Evolutionary conservation across 371 early-diverging fungal genomes (phyloP).

Genomic region (Encephalitozoon hellem): DNA sequence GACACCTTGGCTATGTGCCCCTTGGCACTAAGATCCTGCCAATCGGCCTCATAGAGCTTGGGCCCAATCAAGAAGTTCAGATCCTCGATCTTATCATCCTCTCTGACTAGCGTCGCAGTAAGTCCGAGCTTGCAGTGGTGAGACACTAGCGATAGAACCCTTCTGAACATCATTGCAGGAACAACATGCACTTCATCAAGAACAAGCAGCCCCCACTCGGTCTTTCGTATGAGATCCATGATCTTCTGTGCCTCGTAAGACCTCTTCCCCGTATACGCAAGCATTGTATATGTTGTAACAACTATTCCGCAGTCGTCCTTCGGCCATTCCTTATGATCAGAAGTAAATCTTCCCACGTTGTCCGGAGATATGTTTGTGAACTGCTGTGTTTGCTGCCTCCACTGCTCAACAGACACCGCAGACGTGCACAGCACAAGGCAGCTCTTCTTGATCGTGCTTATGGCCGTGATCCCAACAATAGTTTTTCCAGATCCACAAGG

Average conservation of each 20-base stretch:
- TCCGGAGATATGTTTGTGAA: constrained; percentile 85
- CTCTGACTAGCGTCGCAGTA: constrained; percentile 95
- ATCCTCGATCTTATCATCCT: constrained; percentile 97
- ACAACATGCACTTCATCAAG: constrained; percentile 99
- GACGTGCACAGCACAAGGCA: constrained; percentile 91
- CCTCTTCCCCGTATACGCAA: constrained; percentile 81
- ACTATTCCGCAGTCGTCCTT: constrained; percentile 71
- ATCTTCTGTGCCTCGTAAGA: constrained; percentile 86
- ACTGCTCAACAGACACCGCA: constrained; percentile 89
- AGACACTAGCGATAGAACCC: constrained; percentile 80
- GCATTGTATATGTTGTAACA: constrained; percentile 94
- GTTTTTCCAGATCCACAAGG: constrained; percentile 99
- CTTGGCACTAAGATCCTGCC: constrained; percentile 90
- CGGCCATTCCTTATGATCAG: constrained; percentile 77
- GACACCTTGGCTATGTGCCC: constrained; percentile 94
- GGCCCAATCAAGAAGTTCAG: constrained; percentile 98
- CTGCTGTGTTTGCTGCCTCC: constrained; percentile 84
- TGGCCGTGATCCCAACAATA: constrained; percentile 94
- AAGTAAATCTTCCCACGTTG: constrained; percentile 86
- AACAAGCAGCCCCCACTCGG: constrained; percentile 93
- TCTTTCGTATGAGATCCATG: constrained; percentile 79
- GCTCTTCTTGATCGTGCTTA: constrained; percentile 90
- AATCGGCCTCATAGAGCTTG: constrained; percentile 98
- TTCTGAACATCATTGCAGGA: constrained; percentile 95
- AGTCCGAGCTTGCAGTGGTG: constrained; percentile 94